Base-by-base conservation (phyloP, 164 flowering plant genomes). In the Vitis vinifera region DNA sequence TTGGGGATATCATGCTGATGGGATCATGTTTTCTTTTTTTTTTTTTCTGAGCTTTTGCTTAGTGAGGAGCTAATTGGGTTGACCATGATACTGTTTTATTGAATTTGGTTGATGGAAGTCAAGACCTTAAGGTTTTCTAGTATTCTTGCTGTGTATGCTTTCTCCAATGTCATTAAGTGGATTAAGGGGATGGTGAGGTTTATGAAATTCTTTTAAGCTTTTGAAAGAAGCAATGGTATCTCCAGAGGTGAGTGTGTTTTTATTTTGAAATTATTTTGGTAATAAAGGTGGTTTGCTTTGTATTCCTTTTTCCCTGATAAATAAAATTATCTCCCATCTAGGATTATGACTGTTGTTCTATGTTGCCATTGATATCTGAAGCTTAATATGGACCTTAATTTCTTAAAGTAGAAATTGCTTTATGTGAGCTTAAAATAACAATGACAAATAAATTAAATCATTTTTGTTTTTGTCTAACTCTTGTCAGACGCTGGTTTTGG, bases 401-500 rank as follows among this genome's bases (percentile, higher is more conserved):
- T 23, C 27, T 23, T 2, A 23, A 23, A 23, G 27, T 23, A 23
- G 27, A 23, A 23, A 23, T 23, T 23, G 27, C 27, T 23, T 23
- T 23, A 2, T 23, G 27, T 23, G 27, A 23, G 27, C 27, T 23
- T 23, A 23, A 23, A 23, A 23, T 23, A 23, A 2, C 27, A 37
- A 37, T 37, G 44, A 37, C 1, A 37, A 37, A 37, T 23, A 37
- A 37, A 37, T 37, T 37, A 37, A 37, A 37, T 37, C 44, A 14
- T n/a, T 14, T 14, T 52, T 49, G 7, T 55, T 56, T 12, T 14
- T 71, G 13, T 12, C 37, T 52, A 49, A 16, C n/a, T 67, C 64
- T 51, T 37, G 29, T 63, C 70, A 79, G 81, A 76, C 74, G 73
- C 62, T 72, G 71, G 72, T 47, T 70, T 67, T 48, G 79, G 74